Evolutionary conservation across 345 rosid species (phyloP).

Genomic region (Camelina hispida): DNA sequence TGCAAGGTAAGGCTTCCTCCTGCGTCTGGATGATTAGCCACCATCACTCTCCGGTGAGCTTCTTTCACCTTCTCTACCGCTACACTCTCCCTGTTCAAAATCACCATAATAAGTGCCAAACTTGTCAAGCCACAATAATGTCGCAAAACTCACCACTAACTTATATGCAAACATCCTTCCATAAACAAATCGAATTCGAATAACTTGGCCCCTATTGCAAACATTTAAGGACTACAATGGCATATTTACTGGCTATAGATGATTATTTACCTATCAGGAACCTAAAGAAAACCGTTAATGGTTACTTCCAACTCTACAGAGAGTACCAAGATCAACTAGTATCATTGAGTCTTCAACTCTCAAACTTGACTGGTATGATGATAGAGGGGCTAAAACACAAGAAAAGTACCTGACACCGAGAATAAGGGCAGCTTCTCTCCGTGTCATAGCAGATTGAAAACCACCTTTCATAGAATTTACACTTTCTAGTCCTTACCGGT

Average conservation of each 20-base stretch:
- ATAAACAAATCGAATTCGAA: not conserved
- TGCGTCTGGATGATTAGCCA: slow-evolving; percentile 82
- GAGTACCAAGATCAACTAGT: slow-evolving; percentile 11
- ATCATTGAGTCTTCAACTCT: not conserved
- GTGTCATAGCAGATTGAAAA: slow-evolving; percentile 70
- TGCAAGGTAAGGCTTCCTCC: slow-evolving; percentile 76
- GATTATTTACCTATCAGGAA: too few relatives aligned
- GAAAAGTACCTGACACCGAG: slow-evolving; percentile 68
- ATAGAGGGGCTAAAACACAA: slow-evolving; percentile 4
- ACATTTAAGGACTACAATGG: not conserved
- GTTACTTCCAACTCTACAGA: too few relatives aligned
- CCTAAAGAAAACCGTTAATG: too few relatives aligned
- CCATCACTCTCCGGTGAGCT: slow-evolving; percentile 89
- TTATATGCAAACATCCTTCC: not conserved
- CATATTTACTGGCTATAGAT: not conserved
- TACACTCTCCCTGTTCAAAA: slow-evolving; percentile 65
- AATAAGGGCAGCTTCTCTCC: slow-evolving; percentile 74
- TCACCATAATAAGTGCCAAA: not conserved
- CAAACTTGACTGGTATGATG: too few relatives aligned
- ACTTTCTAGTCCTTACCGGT: slow-evolving; percentile 48
- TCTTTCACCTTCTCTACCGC: slow-evolving; percentile 75
- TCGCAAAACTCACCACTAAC: not conserved
- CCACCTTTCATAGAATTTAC: slow-evolving; percentile 75
- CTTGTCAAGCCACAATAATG: slow-evolving; percentile 1
- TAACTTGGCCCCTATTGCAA: slow-evolving; percentile 9